These are phyloP conservation scores for Dactylellina cionopaga DNA, from an alignment of 2,329 filamentous ascomycete species.

Conservation along the genomic window DNA sequence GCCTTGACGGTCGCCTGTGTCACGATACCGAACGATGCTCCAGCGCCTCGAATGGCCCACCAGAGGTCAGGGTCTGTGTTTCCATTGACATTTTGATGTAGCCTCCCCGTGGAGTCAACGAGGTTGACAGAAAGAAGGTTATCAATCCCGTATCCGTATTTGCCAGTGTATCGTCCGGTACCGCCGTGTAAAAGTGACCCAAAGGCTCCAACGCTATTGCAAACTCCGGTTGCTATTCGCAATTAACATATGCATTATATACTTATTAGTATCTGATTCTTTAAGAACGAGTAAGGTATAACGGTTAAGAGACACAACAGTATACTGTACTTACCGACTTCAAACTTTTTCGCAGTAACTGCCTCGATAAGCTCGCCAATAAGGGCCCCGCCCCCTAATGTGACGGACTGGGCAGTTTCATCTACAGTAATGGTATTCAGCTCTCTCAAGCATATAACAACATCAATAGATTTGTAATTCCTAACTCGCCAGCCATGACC, in stretches of 20 bases:
- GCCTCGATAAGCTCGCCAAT: constrained; percentile 41
- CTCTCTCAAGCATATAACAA: constrained; percentile 45
- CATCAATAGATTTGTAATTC: constrained; percentile 16
- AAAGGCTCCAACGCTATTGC: constrained; percentile 34
- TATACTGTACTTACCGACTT: constrained; percentile 28
- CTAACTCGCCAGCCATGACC: constrained; percentile 35
- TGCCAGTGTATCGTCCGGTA: constrained; percentile 51
- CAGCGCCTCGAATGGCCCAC: constrained; percentile 62
- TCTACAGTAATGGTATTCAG: constrained; percentile 41
- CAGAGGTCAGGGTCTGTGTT: constrained; percentile 60
- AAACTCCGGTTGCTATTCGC: constrained; percentile 48
- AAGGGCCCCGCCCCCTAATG: constrained; percentile 51
- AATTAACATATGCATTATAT: too few species aligned
- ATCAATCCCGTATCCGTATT: constrained; percentile 60
- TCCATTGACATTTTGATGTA: constrained; percentile 58
- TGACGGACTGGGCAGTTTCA: constrained; percentile 29
- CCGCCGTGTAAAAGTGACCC: constrained; percentile 42
- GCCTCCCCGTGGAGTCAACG: constrained; percentile 61
- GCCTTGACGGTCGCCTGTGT: constrained; percentile 61
- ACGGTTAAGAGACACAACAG: background rate
- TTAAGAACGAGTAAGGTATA: background rate
- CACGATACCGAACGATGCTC: constrained; percentile 63
- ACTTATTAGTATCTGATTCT: background rate
- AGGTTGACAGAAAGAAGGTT: constrained; percentile 61
- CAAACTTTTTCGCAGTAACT: constrained; percentile 8